Evolutionary conservation across 1,139 yeast genomes (phyloP), one percentile per base, ranked within the genome.

Genomic region (Zygosaccharomyces sapae): DNA sequence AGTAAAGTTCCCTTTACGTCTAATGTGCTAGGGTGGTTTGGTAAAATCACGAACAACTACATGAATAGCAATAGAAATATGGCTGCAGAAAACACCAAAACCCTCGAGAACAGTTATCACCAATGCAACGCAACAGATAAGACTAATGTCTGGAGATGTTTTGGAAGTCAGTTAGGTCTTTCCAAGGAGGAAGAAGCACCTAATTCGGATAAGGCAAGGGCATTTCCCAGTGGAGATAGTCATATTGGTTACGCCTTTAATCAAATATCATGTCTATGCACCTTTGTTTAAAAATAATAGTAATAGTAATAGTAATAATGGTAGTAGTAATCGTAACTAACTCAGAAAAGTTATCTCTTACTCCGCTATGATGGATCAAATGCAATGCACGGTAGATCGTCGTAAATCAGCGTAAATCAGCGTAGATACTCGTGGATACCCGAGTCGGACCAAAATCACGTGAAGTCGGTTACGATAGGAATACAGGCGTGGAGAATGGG

Each of bases 181-280:
- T 9, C 9, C 18, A 33, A 27, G 10, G 30, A 12, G 16, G 20
- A 33, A 33, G 22, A 16, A 9, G 12, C 8, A 22, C 25, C 38
- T 18, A 18, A 8, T 3, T 25, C n/a, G 12, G 27, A 4, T 7
- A 8, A n/a, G n/a, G 25, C 22, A 4, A 16, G 22, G 27, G 16
- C 16, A 5, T 37, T 31, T 7, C 40, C 40, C 6, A 22, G 10
- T 19, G 31, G 40, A 3, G 40, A 37, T 22, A 31, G 24, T n/a
- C 27, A 37, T 16, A 24, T 25, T 12, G 40, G 40, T n/a, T 37
- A 37, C 10, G 40, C 40, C 31, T 37, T 24, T n/a, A 24, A 19
- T 2, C n/a, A n/a, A n/a, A n/a, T n/a, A n/a, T n/a, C n/a, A n/a
- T n/a, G n/a, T n/a, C n/a, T 20, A 20, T 20, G 22, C 22, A 20